Evolutionary conservation across 2,329 filamentous ascomycete genomes (phyloP), one percentile per base, ranked within the genome.

Genomic region (Eutypa lata): DNA sequence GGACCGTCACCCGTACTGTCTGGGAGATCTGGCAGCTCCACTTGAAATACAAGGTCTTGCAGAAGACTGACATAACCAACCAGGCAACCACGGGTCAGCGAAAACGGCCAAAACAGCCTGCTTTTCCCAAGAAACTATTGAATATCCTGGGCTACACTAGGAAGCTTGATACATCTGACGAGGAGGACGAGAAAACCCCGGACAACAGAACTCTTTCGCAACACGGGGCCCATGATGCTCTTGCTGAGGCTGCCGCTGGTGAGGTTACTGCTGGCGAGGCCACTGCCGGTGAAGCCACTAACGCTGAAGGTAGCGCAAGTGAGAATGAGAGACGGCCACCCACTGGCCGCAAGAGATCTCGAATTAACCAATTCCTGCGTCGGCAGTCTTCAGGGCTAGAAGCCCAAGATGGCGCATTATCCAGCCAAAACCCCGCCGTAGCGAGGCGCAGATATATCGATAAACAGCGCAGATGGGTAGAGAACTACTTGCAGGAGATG

Each of bases 21-120:
- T 81, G 85, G 61, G 94, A 99, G 67, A 96, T 99, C 62, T 84
- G 90, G 61, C 96, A 97, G 63, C 77, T 99, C 35, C 94, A 99
- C 71, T 78, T 91, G 65, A 92, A 95, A 62, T 99, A 97, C 79
- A 96, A 94, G 68, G 78, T 96, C 50, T 88, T 92, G 54, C 83
- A 89, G 53, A 86, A 88, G 55, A 92, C 91, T 55, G 90, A 96
- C 59, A 91, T 90, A 61, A 90, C 93, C 59, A 84, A 91, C 35
- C 84, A 89, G 60, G 77, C 88, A 49, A 81, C 80, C 60, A 79
- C 79, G 47, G 87, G 89, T 54, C 70, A 78, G 13, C 87, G 90
- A 49, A 78, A 81, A 8, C 81, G 84, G 33, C 87, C 89, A 7
- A 92, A 90, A 65, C 87, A 97, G 60, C 94, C 94, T 16, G 89